Evolutionary conservation across 768 basidiomycete genomes (phyloP), one percentile per base, ranked within the genome.

Genomic region (Tephrocybe sp.): DNA sequence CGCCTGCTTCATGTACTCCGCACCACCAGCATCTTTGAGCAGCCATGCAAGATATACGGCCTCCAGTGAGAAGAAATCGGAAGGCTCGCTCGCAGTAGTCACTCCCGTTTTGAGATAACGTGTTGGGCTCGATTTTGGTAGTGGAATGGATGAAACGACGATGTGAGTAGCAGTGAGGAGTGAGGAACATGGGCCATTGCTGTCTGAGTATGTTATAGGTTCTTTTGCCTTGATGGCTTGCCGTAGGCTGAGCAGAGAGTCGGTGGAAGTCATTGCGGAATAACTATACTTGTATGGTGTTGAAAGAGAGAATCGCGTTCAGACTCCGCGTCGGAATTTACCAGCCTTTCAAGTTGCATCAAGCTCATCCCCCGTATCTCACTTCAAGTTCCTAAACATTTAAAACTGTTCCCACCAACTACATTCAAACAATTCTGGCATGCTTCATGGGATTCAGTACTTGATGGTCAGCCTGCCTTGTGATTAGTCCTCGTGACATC

Each of bases 1-100:
- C 2, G 87, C 86, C 60, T 89, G 85, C 63, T 86, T 88, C 82
- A 96, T 84, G 70, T 98, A 98, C 57, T 95, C 92, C 14, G 87
- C 89, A 25, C 84, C 83, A 0, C 83, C 75, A 0, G 83, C 81
- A 64, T 91, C 89, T 40, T 81, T 75, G 26, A 88, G 75, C 3
- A 85, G 71, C 88, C 87, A 98, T 24, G 88, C 86, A n/a, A 95
- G 75, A 59, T 90, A 87, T 8, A 98, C 74, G 1, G 92, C 88
- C 46, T 90, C 88, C 12, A 94, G 68, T 9, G 88, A 78, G 68
- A 88, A 92, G 57, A 88, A 87, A 42, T 90, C 86, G n/a, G 73
- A 58, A 0, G 78, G 75, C 32, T 75, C 72, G 11, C 69, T 67
- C 49, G 69, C 68, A 41, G 69, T 67, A 9, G 73, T 66, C 10